Evolutionary conservation across 2,329 filamentous ascomycete species (phyloP).

Genomic region (Colletotrichum theobromicola): DNA sequence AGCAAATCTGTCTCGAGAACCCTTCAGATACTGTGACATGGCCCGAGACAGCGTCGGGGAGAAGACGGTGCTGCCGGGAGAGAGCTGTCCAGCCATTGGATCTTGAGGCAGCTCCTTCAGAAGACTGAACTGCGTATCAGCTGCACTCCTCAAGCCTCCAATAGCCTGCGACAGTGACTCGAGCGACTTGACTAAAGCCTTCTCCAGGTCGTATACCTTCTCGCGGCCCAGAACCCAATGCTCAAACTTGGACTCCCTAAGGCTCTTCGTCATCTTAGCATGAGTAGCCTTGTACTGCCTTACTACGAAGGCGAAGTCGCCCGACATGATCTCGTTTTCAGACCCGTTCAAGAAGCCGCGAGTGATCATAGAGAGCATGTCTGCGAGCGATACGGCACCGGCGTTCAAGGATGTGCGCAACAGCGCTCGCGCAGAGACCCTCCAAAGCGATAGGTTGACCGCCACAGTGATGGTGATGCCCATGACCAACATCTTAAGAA

Average conservation of each 20-base stretch:
- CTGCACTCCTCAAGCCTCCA: conserved; percentile 87
- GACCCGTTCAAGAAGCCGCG: conserved; percentile 83
- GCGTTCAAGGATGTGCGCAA: conserved; percentile 77
- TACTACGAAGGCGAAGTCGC: conserved; percentile 67
- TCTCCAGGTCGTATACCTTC: conserved; percentile 78
- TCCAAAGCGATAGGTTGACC: conserved; percentile 80
- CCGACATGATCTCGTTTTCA: conserved; percentile 75
- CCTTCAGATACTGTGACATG: conserved; percentile 40
- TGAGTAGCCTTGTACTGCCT: conserved; percentile 71
- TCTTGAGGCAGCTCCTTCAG: conserved; percentile 65
- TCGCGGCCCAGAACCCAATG: conserved; percentile 85
- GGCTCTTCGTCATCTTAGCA: conserved; percentile 73
- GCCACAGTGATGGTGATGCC: conserved; percentile 74
- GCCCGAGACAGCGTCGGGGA: conserved; percentile 34
- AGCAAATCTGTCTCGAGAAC: conserved; percentile 47
- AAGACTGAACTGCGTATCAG: conserved; percentile 86
- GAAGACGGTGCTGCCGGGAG: conserved; percentile 31
- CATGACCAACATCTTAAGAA: conserved; percentile 83
- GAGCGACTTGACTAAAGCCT: conserved; percentile 81
- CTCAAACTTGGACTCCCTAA: conserved; percentile 88
- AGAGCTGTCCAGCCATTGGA: conserved; percentile 32
- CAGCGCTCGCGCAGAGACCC: conserved; percentile 75
- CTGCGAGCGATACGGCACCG: conserved; percentile 76
- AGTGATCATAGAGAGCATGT: conserved; percentile 83
- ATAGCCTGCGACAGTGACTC: conserved; percentile 87